Conservation (phyloP, 1,139 yeast genomes). For the Kluyveromyces sp. region DNA sequence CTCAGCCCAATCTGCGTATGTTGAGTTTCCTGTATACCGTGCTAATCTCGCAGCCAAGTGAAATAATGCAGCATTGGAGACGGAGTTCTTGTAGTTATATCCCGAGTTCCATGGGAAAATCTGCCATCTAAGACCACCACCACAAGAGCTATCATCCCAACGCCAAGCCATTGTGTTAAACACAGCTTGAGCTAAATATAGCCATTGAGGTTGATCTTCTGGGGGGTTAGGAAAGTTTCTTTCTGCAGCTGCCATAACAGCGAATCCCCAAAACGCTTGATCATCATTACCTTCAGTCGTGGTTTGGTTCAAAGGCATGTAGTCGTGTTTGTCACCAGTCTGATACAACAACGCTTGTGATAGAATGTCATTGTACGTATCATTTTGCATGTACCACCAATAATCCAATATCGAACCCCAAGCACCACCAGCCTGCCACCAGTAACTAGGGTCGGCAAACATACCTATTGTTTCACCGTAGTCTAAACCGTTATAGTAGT, state of each 20-base stretch:
- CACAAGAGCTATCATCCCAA: constrained; percentile 51
- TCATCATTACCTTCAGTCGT: constrained; percentile 98
- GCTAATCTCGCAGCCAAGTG: constrained; percentile 58
- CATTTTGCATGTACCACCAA: constrained; percentile 64
- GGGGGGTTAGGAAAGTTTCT: constrained; percentile 77
- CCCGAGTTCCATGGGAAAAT: constrained; percentile 66
- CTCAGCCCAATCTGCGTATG: constrained; percentile 51
- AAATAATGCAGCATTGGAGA: constrained; percentile 57
- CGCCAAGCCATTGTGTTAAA: constrained; percentile 48
- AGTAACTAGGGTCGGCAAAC: constrained; percentile 82
- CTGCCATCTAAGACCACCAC: constrained; percentile 67
- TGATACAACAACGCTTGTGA: constrained; percentile 64
- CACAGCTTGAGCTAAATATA: constrained; percentile 51
- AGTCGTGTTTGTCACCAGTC: constrained; percentile 68
- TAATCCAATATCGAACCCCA: constrained; percentile 84
- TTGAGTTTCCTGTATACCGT: constrained; percentile 47
- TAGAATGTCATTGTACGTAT: constrained; percentile 54
- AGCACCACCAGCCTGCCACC: constrained; percentile 99
- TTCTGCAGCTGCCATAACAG: constrained; percentile 87
- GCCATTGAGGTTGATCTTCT: constrained; percentile 46
- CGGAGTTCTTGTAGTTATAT: constrained; percentile 58
- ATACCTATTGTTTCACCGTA: constrained; percentile 76
- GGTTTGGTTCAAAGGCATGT: constrained; percentile 82
- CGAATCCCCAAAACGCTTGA: constrained; percentile 94
- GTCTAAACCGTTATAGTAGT: constrained; percentile 69